These are phyloP conservation scores for Xylaria sp. DNA, from an alignment of 2,329 filamentous ascomycete genomes.

Conservation along the genomic window DNA sequence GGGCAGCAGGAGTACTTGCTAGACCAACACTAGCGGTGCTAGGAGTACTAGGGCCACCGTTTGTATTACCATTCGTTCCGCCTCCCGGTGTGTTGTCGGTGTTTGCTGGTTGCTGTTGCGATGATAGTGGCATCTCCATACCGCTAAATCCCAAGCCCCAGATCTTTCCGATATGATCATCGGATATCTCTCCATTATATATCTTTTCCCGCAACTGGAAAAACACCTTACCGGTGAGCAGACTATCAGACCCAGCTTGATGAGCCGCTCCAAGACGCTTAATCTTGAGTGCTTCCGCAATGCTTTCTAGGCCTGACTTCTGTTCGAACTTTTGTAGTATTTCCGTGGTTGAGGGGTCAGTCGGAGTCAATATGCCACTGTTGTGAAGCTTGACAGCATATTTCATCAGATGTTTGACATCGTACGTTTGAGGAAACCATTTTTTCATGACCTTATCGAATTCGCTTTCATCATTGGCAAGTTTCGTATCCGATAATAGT, in stretches of 20 bases:
- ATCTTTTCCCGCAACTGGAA: slow-evolving; percentile 91
- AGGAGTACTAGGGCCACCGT: slow-evolving; percentile 64
- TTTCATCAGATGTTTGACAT: slow-evolving; percentile 98
- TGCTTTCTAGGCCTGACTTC: slow-evolving; percentile 90
- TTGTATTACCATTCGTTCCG: slow-evolving; percentile 43
- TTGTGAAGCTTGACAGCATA: slow-evolving; percentile 76
- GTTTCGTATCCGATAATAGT: slow-evolving; percentile 79
- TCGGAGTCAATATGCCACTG: slow-evolving; percentile 65
- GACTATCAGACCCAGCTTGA: slow-evolving; percentile 90
- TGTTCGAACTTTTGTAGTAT: slow-evolving; percentile 85
- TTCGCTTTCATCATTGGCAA: slow-evolving; percentile 87
- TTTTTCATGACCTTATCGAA: slow-evolving; percentile 89
- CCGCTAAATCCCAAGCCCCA: slow-evolving; percentile 86
- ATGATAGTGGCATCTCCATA: slow-evolving; percentile 48
- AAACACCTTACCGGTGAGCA: slow-evolving; percentile 92
- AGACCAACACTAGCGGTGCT: slow-evolving; percentile 66
- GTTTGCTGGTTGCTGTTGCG: slow-evolving; percentile 32
- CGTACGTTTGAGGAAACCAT: slow-evolving; percentile 92
- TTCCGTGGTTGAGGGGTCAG: slow-evolving; percentile 69
- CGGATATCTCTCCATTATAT: slow-evolving; percentile 80
- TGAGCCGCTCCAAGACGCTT: slow-evolving; percentile 87
- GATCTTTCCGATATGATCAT: slow-evolving; percentile 86
- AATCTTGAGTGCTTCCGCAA: slow-evolving; percentile 90
- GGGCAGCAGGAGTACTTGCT: slow-evolving; percentile 54
- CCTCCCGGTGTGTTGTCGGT: slow-evolving; percentile 50